Evolutionary conservation across 352 stramenopile genomes (phyloP).

Genomic region (Phytophthora hybrid): DNA sequence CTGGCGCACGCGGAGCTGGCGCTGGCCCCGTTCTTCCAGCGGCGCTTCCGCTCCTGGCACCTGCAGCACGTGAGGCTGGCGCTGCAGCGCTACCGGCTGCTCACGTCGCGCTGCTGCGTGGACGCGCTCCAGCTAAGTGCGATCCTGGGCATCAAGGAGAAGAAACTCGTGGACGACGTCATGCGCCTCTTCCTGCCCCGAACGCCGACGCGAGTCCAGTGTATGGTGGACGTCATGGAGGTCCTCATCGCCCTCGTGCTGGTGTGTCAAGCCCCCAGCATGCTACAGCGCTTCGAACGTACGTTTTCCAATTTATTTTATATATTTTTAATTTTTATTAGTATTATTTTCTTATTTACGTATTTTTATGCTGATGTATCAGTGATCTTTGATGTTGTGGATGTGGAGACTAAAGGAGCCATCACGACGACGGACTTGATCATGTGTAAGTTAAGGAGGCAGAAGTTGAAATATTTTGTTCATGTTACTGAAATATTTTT

Average conservation of each 20-base stretch:
- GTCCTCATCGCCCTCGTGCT: slow-evolving; percentile 68
- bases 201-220: slow-evolving; percentile 65
- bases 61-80: slow-evolving; percentile 61
- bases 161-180: slow-evolving; percentile 54
- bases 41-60: slow-evolving; percentile 66
- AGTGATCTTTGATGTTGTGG: slow-evolving; percentile 75
- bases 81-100: slow-evolving; percentile 57
- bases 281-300: slow-evolving; percentile 70
- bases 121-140: slow-evolving; percentile 59
- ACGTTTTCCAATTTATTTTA: not conserved
- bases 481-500: not conserved
- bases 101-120: slow-evolving; percentile 68
- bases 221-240: slow-evolving; percentile 79
- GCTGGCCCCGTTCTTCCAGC: slow-evolving; percentile 57
- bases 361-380: slow-evolving; percentile 3
- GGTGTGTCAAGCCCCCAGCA: slow-evolving; percentile 67
- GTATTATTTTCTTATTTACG: slow-evolving; percentile 4
- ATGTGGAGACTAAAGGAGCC: slow-evolving; percentile 41
- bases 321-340: not conserved
- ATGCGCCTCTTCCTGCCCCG: slow-evolving; percentile 63
- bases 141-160: slow-evolving; percentile 63
- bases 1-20: slow-evolving; percentile 52
- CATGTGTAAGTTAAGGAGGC: slow-evolving; percentile 44
- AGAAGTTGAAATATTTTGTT: not conserved
- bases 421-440: slow-evolving; percentile 58